Percentiles rank a stretch among this genome's conserved stretches.
These are phyloP conservation scores for Thyridium curvatum DNA, from an alignment of 2,329 filamentous ascomycete species.

Conservation along the genomic window DNA sequence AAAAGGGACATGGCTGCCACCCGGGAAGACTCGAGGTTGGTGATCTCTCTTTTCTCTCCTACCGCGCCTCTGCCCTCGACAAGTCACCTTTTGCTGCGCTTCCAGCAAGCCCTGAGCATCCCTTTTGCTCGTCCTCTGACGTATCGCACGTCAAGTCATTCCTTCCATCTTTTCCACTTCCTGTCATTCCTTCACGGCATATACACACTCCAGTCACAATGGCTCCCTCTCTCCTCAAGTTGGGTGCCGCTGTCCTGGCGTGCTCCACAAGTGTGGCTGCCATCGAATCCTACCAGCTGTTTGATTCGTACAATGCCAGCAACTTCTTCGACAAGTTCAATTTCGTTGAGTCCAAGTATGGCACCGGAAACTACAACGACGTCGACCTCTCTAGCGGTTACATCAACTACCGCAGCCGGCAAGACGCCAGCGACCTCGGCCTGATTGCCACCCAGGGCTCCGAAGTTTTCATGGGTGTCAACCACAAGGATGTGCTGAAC, in stretches of 20 bases:
- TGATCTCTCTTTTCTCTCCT: no score
- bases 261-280: constrained; percentile 21
- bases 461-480: constrained; percentile 33
- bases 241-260: constrained; percentile 30
- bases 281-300: constrained; percentile 26
- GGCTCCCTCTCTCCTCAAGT: constrained; percentile 32
- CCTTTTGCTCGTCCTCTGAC: constrained; percentile 32
- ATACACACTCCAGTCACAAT: constrained; percentile 19
- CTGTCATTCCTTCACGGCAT: constrained; percentile 5
- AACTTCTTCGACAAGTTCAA: constrained; percentile 44
- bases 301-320: constrained; percentile 30
- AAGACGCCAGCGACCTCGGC: constrained; percentile 25
- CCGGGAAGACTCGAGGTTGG: no score
- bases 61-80: neutral
- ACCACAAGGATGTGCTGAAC: constrained; percentile 15
- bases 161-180: constrained; percentile 16
- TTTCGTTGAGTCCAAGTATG: constrained; percentile 24
- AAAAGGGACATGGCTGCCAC: no score
- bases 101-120: constrained; percentile 20
- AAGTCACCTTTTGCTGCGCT: constrained; percentile 8
- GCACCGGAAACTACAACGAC: constrained; percentile 12
- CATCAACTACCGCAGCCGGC: constrained; percentile 44
- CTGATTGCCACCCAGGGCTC: constrained; percentile 23
- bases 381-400: constrained; percentile 59
- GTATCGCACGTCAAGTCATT: constrained; percentile 37